These are phyloP conservation scores for Dendrobium huoshanense DNA, from an alignment of 106 monocot genomes.

Conservation along the genomic window DNA sequence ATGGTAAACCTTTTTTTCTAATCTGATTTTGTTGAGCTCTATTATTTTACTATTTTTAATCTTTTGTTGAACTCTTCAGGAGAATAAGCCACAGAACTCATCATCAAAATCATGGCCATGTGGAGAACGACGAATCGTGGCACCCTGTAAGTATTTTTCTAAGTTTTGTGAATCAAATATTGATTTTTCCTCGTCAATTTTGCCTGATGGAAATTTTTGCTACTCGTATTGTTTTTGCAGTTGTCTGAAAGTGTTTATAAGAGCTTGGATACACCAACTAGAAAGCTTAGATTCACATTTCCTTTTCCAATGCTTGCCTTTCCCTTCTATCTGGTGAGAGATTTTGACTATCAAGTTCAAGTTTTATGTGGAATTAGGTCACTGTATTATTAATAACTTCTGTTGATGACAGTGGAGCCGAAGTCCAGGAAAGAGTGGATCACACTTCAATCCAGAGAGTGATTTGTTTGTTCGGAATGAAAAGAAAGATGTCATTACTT, in stretches of 20 bases:
- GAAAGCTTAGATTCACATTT: constrained; percentile 45
- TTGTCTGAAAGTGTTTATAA: constrained; percentile 46
- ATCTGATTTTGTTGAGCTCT: constrained; percentile 5
- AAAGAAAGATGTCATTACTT: constrained; percentile 55
- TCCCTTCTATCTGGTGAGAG: constrained; percentile 66
- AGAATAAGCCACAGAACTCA: constrained; percentile 94
- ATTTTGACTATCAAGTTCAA: not conserved
- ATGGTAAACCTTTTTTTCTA: constrained; percentile 37
- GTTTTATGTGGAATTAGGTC: not conserved
- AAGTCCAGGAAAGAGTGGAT: constrained; percentile 74
- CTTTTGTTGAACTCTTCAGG: constrained; percentile 27
- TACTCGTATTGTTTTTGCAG: constrained; percentile 18
- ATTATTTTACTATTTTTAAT: not conserved
- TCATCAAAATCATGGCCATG: constrained; percentile 96
- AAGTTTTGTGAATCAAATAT: not conserved
- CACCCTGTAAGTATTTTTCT: constrained; percentile 56
- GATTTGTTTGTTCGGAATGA: constrained; percentile 61
- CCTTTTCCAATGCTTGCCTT: constrained; percentile 76
- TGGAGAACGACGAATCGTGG: constrained; percentile 99
- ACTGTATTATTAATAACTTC: not conserved
- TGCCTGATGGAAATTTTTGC: not conserved
- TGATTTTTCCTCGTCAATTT: not conserved
- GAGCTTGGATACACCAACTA: constrained; percentile 37
- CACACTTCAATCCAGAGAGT: constrained; percentile 61
- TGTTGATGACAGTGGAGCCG: constrained; percentile 31